Evolutionary conservation across 2,329 filamentous ascomycete species (phyloP).

Genomic region (Tolypocladium amazonense): DNA sequence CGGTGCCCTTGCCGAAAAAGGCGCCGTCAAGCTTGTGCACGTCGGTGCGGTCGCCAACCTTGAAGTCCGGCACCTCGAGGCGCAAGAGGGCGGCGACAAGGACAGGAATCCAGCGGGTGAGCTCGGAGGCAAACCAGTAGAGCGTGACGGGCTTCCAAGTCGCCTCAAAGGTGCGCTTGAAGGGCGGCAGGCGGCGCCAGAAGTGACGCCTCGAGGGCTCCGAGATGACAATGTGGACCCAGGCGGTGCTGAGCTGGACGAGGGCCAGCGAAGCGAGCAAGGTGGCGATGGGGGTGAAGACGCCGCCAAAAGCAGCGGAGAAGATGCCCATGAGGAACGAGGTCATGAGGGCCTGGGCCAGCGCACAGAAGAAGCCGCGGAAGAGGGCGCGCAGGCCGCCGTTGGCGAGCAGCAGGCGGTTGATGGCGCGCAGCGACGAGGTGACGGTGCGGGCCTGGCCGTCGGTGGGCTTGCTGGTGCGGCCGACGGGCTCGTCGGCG

Average conservation of each 20-base stretch:
- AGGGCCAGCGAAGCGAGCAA: slow-evolving; percentile 50
- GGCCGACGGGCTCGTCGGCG: slow-evolving; percentile 17
- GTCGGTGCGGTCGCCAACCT: slow-evolving; percentile 22
- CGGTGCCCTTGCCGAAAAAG: slow-evolving; percentile 28
- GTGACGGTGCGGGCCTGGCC: slow-evolving; percentile 31
- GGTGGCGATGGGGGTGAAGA: slow-evolving; percentile 29
- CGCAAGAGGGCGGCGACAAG: slow-evolving; percentile 31
- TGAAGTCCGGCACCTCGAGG: slow-evolving; percentile 26
- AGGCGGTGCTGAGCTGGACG: slow-evolving; percentile 61
- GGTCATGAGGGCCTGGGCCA: slow-evolving; percentile 26
- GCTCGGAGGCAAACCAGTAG: slow-evolving; percentile 46
- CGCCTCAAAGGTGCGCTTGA: slow-evolving; percentile 53
- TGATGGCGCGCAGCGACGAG: slow-evolving; percentile 38
- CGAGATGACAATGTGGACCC: slow-evolving; percentile 81
- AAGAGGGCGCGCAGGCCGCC: slow-evolving; percentile 57
- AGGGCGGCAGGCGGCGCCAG: slow-evolving; percentile 58
- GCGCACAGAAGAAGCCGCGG: slow-evolving; percentile 51
- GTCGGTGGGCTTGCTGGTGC: slow-evolving; percentile 22
- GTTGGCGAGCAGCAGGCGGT: slow-evolving; percentile 46
- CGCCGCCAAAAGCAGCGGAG: slow-evolving; percentile 28
- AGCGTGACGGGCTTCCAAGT: slow-evolving; percentile 58
- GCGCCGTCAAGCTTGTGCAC: slow-evolving; percentile 16
- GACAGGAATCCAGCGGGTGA: slow-evolving; percentile 36
- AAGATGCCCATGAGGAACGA: slow-evolving; percentile 33
- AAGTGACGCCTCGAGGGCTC: slow-evolving; percentile 52